Evolutionary conservation across 2,329 filamentous ascomycete genomes (phyloP), one percentile per base, ranked within the genome.

Genomic region (Fusarium sp.): DNA sequence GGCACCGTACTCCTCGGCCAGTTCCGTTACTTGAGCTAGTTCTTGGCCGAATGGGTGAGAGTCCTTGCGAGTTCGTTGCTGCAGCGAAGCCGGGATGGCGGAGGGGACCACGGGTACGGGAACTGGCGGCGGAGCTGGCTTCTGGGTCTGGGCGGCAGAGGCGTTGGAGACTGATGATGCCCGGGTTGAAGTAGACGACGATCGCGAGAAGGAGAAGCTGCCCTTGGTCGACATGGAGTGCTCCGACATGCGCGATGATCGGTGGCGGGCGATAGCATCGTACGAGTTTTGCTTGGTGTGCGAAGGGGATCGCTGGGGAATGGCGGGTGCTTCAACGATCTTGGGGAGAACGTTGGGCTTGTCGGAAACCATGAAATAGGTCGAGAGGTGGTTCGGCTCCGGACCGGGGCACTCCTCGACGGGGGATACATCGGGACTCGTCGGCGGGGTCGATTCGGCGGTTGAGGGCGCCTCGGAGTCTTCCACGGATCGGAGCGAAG

Each of bases 1-100:
- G 31, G 90, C 86, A 43, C 90, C 90, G 73, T 94, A 95, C 80
- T 98, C 95, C 82, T 98, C 96, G 0, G 92, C 95, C 15, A 98
- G 88, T 81, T 98, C 96, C 56, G 94, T 94, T 27, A 98, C 93
- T 81, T 98, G 92, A 60, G 94, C 94, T 56, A 98, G 85, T 81
- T 99, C 96, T 53, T 92, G 91, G 56, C 94, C 94, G 75, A 98
- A 98, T 0, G 95, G 95, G 78, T 96, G 89, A 47, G 81, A 73
- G 30, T 84, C 80, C 77, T 82, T 80, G 70, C 66, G 52, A 47
- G 65, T 48, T 27, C 64, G 73, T 30, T 84, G 83, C 59, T 81
- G 80, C 77, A 74, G 79, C 71, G 77, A 70, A 30, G 80, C 69
- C 53, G 78, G 70, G 52, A 77, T 72, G 58, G 77, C 77, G 51